phyloP scores from a whole-genome alignment of 306 rosid genomes.

The barrel medic (Medicago truncatula) region MtrunA17r5.0-ANR NC_053048.1:49421001-49421500 shows the following conservation, averaged over 20 bases:
- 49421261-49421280: conserved; percentile 79
- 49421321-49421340: conserved; percentile 78
- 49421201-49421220: conserved; percentile 61
- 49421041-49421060: conserved; percentile 68
- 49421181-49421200: conserved; percentile 59
- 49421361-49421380: neutral
- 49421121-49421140: conserved; percentile 78
- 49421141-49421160: conserved; percentile 82
- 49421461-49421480: no score
- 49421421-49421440: no score
- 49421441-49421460: no score
- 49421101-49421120: conserved; percentile 62
- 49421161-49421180: conserved; percentile 79
- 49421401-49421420: no score
- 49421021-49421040: conserved; percentile 61
- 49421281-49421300: conserved; percentile 68
- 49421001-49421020: conserved; percentile 68
- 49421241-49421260: conserved; percentile 76
- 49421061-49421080: conserved; percentile 66
- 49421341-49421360: conserved; percentile 50
- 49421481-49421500: no score
- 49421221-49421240: conserved; percentile 68
- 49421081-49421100: conserved; percentile 67
- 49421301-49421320: conserved; percentile 71
- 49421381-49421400: neutral